Percentiles rank a stretch among this genome's conserved stretches.
phyloP scores from a whole-genome alignment of 495 filamentous ascomycete species.

The Daldinia caldariorum region DNA sequence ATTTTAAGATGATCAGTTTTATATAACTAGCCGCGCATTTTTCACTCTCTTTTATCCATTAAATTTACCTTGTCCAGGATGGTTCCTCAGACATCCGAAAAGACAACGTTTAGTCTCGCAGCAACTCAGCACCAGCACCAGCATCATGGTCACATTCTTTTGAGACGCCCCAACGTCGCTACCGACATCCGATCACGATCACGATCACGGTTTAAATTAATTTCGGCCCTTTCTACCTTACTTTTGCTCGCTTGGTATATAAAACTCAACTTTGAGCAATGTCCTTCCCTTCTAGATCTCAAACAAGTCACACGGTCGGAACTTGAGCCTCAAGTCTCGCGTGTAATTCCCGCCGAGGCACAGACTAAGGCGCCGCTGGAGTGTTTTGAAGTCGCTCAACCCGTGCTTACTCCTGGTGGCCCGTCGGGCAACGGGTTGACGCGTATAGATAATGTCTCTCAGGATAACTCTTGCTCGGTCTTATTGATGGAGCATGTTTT shows the following conservation, averaged over 20 bases:
- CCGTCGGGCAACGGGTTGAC: slow-evolving; percentile 27
- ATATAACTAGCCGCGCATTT: slow-evolving; percentile 6
- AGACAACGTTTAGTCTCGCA: background rate
- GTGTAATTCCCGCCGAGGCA: slow-evolving; percentile 7
- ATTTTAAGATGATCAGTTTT: background rate
- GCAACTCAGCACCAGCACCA: background rate
- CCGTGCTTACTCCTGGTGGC: slow-evolving; percentile 59
- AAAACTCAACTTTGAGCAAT: background rate
- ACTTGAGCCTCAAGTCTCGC: slow-evolving; percentile 11
- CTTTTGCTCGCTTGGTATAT: slow-evolving; percentile 19
- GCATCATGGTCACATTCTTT: background rate
- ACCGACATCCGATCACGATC: background rate
- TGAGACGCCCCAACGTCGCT: background rate
- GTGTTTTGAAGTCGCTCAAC: slow-evolving; percentile 74
- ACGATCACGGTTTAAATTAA: background rate
- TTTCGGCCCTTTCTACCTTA: slow-evolving; percentile 14
- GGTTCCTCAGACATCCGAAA: slow-evolving; percentile 6
- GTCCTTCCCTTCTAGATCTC: background rate
- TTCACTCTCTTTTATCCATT: background rate
- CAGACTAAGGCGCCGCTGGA: slow-evolving; percentile 55
- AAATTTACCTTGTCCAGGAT: slow-evolving; percentile 8
- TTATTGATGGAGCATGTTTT: slow-evolving; percentile 79
- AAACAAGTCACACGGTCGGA: slow-evolving; percentile 15
- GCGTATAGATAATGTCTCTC: slow-evolving; percentile 20
- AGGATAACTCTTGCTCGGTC: slow-evolving; percentile 58